These are phyloP conservation scores for Candida insectalens DNA, from an alignment of 805 yeast species.

Conservation along the genomic window DNA sequence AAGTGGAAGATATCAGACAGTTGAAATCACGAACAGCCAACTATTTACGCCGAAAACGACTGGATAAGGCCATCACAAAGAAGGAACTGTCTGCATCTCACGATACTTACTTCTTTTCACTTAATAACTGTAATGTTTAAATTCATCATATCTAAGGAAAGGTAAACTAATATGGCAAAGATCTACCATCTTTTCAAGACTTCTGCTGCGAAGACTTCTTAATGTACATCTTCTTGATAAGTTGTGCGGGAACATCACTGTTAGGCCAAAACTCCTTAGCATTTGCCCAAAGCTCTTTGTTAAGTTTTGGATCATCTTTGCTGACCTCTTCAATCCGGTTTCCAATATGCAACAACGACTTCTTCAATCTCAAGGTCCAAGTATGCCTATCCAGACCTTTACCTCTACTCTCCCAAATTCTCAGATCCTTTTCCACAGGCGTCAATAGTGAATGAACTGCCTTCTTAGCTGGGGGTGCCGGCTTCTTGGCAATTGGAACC, in stretches of 20 bases:
- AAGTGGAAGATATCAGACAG: not conserved
- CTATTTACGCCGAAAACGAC: not conserved
- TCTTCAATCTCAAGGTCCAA: slow-evolving; percentile 22
- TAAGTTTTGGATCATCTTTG: slow-evolving; percentile 10
- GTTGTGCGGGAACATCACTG: slow-evolving; percentile 20
- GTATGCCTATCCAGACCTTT: slow-evolving; percentile 22
- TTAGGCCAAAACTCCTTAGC: slow-evolving; percentile 27
- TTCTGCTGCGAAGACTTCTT: slow-evolving; percentile 16
- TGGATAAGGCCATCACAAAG: not conserved
- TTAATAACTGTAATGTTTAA: slow-evolving; percentile 1
- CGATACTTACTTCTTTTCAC: not conserved
- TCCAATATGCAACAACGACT: slow-evolving; percentile 21
- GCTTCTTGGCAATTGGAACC: not conserved
- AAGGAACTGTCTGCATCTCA: not conserved
- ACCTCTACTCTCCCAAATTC: slow-evolving; percentile 23
- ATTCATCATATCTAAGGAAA: not conserved
- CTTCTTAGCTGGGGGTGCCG: not conserved
- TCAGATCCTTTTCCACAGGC: slow-evolving; percentile 20
- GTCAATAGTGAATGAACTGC: slow-evolving; percentile 15
- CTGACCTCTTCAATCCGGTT: slow-evolving; percentile 21
- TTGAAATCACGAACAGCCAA: too few relatives aligned
- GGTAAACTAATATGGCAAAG: not conserved
- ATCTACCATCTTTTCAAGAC: slow-evolving; percentile 1
- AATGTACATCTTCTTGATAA: slow-evolving; percentile 23
- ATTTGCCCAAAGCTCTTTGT: slow-evolving; percentile 20